A percentile compares a stretch with the other conserved stretches of the same genome.
These are phyloP conservation scores for Suzukiozyma palmioleophila DNA, from an alignment of 1,139 yeast species.

Conservation along the genomic window DNA sequence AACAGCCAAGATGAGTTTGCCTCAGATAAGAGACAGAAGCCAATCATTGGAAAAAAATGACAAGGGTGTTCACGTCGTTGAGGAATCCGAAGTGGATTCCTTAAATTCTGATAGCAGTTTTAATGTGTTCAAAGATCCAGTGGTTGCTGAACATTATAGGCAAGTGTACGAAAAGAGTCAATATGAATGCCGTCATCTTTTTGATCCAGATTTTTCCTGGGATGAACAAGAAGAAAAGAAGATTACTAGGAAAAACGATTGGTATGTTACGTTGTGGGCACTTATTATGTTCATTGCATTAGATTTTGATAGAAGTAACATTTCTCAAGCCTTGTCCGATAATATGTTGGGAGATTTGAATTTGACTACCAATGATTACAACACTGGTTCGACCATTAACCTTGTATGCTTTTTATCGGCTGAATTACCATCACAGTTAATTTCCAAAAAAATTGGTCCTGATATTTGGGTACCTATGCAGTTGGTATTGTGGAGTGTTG, in stretches of 20 bases:
- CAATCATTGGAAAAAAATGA: background rate
- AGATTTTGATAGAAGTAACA: conserved; percentile 29
- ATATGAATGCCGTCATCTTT: conserved; percentile 30
- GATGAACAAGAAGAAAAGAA: conserved; percentile 28
- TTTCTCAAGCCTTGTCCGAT: conserved; percentile 30
- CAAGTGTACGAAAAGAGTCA: conserved; percentile 23
- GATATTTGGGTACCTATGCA: conserved; percentile 31
- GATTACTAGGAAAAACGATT: conserved; percentile 20
- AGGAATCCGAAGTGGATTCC: conserved; percentile 1
- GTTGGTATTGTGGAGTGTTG: conserved; percentile 28
- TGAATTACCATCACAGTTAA: conserved; percentile 31
- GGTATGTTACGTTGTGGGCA: conserved; percentile 24
- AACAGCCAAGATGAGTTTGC: too few species aligned
- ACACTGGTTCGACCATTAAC: conserved; percentile 28
- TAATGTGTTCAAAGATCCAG: conserved; percentile 17
- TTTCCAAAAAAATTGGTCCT: conserved; percentile 29
- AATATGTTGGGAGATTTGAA: conserved; percentile 24
- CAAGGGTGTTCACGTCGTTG: background rate
- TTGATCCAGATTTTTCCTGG: conserved; percentile 37
- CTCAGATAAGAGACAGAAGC: too few species aligned
- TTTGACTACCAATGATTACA: conserved; percentile 27
- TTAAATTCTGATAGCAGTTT: background rate
- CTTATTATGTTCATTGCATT: conserved; percentile 29
- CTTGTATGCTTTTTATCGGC: conserved; percentile 25
- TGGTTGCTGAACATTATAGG: conserved; percentile 24